phyloP scores from a whole-genome alignment of 2,329 filamentous ascomycete genomes.

The Metarhizium guizhouense region DNA sequence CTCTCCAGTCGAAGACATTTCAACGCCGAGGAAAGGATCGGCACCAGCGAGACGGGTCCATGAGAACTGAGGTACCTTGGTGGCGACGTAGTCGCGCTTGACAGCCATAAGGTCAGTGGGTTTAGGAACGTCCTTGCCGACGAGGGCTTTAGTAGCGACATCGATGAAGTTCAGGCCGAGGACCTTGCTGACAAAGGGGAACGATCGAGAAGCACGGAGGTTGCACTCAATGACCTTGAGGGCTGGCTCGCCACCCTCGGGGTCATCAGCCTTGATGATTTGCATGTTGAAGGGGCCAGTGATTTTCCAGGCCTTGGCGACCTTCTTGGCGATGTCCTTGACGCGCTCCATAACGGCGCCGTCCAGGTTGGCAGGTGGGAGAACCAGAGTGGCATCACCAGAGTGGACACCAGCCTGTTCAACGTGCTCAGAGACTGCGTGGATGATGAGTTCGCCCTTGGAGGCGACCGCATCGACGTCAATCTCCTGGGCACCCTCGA shows the following conservation, averaged over 20 bases:
- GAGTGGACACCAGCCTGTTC: slow-evolving; percentile 98
- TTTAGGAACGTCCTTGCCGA: slow-evolving; percentile 75
- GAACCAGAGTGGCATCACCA: slow-evolving; percentile 87
- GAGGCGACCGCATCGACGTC: slow-evolving; percentile 91
- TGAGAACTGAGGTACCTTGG: slow-evolving; percentile 97
- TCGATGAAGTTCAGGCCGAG: slow-evolving; percentile 96
- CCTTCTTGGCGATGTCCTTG: slow-evolving; percentile 93
- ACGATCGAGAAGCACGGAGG: slow-evolving; percentile 90
- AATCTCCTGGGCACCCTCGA: slow-evolving; percentile 92
- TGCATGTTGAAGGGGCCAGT: slow-evolving; percentile 99
- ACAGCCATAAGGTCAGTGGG: slow-evolving; percentile 80
- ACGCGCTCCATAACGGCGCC: slow-evolving; percentile 70
- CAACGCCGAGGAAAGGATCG: slow-evolving; percentile 94
- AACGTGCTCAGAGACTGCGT: slow-evolving; percentile 91
- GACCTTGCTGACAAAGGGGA: slow-evolving; percentile 97
- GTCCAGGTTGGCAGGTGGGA: slow-evolving; percentile 77
- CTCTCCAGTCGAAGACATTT: slow-evolving; percentile 95
- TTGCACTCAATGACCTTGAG: slow-evolving; percentile 99
- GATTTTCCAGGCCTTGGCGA: slow-evolving; percentile 93
- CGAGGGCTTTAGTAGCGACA: slow-evolving; percentile 83
- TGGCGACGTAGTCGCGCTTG: slow-evolving; percentile 87
- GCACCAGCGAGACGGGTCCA: slow-evolving; percentile 97
- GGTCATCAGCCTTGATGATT: slow-evolving; percentile 85
- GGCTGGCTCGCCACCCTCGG: slow-evolving; percentile 62
- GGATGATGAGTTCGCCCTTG: slow-evolving; percentile 75